Percentiles rank a stretch among this genome's conserved stretches.
phyloP scores from a whole-genome alignment of 1,139 yeast species.

The Yamadazyma triangularis region DNA sequence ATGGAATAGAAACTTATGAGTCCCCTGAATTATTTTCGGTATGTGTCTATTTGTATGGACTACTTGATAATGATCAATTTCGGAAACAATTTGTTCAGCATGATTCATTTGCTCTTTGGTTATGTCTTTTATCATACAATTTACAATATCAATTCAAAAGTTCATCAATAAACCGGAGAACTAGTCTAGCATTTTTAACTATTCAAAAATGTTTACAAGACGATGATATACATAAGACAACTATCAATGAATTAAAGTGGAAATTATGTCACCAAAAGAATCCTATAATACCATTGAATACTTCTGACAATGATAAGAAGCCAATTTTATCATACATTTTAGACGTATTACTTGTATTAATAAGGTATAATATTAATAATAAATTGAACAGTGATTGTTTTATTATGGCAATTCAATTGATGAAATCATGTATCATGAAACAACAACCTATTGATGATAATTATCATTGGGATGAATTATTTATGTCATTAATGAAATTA shows the following conservation, averaged over 20 bases:
- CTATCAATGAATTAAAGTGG: constrained; percentile 38
- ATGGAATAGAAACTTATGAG: constrained; percentile 10
- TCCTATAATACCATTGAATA: constrained; percentile 30
- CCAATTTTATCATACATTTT: constrained; percentile 32
- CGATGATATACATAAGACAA: constrained; percentile 14
- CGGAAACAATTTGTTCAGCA: constrained; percentile 5
- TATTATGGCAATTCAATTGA: constrained; percentile 9
- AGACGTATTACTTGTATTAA: constrained; percentile 32
- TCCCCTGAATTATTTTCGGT: constrained; percentile 23
- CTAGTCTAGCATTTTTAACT: constrained; percentile 23
- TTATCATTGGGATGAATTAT: constrained; percentile 24
- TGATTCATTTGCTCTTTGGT: constrained; percentile 28
- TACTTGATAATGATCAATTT: constrained; percentile 6
- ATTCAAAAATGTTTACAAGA: constrained; percentile 9
- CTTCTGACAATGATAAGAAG: constrained; percentile 21
- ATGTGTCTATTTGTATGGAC: constrained; percentile 13
- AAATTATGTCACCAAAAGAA: constrained; percentile 37
- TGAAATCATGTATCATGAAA: constrained; percentile 6
- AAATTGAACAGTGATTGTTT: constrained; percentile 27
- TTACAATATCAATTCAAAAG: constrained; percentile 34
- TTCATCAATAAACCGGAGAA: constrained; percentile 15
- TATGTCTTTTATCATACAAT: constrained; percentile 33
- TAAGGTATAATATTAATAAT: constrained; percentile 37
- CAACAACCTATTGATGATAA: constrained; percentile 15
- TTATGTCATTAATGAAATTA: constrained; percentile 21